Evolutionary conservation across 2,329 filamentous ascomycete species (phyloP), one percentile per base, ranked within the genome.

Genomic region (Teratosphaeria epicoccoides): DNA sequence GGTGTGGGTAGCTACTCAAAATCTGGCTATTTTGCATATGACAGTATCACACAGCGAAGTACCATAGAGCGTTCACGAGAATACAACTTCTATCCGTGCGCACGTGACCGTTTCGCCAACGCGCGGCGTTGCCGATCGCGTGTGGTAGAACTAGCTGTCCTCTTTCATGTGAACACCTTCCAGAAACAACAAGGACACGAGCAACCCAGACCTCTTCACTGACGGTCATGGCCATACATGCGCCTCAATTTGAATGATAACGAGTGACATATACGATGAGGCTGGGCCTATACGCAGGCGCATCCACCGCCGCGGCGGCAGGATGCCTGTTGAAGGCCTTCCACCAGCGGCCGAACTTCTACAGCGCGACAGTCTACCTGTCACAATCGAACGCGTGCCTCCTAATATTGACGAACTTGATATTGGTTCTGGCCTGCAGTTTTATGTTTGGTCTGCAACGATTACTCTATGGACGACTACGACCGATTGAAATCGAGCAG

Each of bases 341-440:
- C 71, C 86, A 93, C 66, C 88, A 97, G 73, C 83, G 93, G 58
- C 85, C 93, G 57, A 98, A 98, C 72, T 98, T 97, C 77, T 98
- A 98, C 74, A 94, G 91, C 50, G 90, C 93, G 59, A 93, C 89
- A 73, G 93, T 98, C 47, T 95, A 97, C 71, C 82, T 98, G 48
- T 88, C 90, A 40, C 91, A 97, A 71, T 96, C 89, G 71, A 97
- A 93, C 73, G 84, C 94, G 62, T 97, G 91, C 67, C 76, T 97
- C 49, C 87, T 97, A 81, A 90, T 95, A 57, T 77, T 98, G 62
- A 87, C 91, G 65, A 98, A 98, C 68, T 79, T 97, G 60, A 82
- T 88, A 53, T 82, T 97, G 54, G 79, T 98, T 49, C 69, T 87
- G 54, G 89, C 90, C 55, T 83, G 84, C 57, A 84, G 81, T 61